Evolutionary conservation across 2,329 filamentous ascomycete species (phyloP).

Genomic region (Waltergamsia citrina): DNA sequence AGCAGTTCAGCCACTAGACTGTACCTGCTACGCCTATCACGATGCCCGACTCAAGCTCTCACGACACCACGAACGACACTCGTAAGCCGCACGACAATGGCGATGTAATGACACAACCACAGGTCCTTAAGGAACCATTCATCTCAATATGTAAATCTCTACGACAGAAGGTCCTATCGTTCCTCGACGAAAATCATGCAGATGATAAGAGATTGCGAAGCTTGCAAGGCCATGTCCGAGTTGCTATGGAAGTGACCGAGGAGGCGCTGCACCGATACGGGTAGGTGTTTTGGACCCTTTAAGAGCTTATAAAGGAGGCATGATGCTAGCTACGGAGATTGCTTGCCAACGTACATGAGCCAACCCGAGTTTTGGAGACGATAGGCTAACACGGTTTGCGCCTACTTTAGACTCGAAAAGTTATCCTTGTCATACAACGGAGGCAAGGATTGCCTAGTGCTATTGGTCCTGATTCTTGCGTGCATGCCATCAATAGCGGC

Average conservation of each 20-base stretch:
- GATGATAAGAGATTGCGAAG: constrained; percentile 45
- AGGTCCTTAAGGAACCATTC: too few relatives aligned
- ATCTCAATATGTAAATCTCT: neutral
- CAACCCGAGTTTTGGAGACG: neutral
- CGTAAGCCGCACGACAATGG: too few relatives aligned
- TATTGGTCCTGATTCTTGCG: constrained; percentile 78
- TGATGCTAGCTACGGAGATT: too few relatives aligned
- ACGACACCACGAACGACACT: too few relatives aligned
- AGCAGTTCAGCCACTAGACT: too few relatives aligned
- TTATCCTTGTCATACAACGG: constrained; percentile 94
- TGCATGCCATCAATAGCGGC: constrained; percentile 32
- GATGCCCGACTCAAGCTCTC: too few relatives aligned
- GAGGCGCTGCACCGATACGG: constrained; percentile 68
- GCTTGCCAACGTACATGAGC: too few relatives aligned
- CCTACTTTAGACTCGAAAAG: constrained; percentile 51
- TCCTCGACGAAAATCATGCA: constrained; percentile 49
- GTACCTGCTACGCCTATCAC: too few relatives aligned
- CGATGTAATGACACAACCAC: too few relatives aligned
- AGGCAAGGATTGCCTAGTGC: constrained; percentile 93
- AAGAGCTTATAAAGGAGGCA: too few relatives aligned
- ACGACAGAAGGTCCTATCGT: constrained; percentile 44
- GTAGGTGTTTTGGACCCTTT: constrained; percentile 37
- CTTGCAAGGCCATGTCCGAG: constrained; percentile 66
- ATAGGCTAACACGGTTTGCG: constrained; percentile 1
- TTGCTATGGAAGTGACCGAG: constrained; percentile 63